phyloP scores from a whole-genome alignment of 2,329 filamentous ascomycete species.

The Pseudopithomyces chartarum region DNA sequence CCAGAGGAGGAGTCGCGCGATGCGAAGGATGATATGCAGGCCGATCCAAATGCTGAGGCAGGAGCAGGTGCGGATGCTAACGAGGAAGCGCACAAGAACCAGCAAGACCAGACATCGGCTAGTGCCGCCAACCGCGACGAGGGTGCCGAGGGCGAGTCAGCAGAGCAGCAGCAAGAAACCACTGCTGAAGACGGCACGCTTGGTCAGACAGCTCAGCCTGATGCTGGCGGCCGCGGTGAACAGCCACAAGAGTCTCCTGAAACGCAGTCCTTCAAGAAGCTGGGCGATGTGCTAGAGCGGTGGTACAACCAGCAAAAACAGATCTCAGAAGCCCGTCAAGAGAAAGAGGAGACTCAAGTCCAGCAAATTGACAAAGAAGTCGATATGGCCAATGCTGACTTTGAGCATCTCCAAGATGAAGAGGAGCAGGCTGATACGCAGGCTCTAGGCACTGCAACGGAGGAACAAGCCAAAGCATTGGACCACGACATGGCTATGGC shows the following conservation, averaged over 20 bases:
- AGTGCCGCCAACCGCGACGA: constrained; percentile 65
- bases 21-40: constrained; percentile 55
- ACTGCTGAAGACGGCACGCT: constrained; percentile 66
- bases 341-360: constrained; percentile 58
- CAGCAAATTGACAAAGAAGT: constrained; percentile 59
- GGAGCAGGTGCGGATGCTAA: constrained; percentile 69
- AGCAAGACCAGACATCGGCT: constrained; percentile 64
- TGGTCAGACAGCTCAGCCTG: constrained; percentile 40
- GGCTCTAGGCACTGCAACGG: constrained; percentile 83
- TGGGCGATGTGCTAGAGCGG: constrained; percentile 88
- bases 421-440: constrained; percentile 83
- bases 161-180: constrained; percentile 66
- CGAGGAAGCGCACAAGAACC: constrained; percentile 57
- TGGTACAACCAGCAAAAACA: constrained; percentile 90
- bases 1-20: constrained; percentile 54
- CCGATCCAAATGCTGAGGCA: constrained; percentile 62
- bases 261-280: constrained; percentile 84
- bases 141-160: constrained; percentile 68
- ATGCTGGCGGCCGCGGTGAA: constrained; percentile 44
- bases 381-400: constrained; percentile 81
- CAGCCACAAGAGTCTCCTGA: constrained; percentile 49
- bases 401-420: constrained; percentile 90
- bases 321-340: constrained; percentile 59
- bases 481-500: constrained; percentile 90
- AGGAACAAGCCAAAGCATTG: constrained; percentile 84